Conservation (phyloP, 345 rosid genomes). For the Turritis glabra region DNA sequence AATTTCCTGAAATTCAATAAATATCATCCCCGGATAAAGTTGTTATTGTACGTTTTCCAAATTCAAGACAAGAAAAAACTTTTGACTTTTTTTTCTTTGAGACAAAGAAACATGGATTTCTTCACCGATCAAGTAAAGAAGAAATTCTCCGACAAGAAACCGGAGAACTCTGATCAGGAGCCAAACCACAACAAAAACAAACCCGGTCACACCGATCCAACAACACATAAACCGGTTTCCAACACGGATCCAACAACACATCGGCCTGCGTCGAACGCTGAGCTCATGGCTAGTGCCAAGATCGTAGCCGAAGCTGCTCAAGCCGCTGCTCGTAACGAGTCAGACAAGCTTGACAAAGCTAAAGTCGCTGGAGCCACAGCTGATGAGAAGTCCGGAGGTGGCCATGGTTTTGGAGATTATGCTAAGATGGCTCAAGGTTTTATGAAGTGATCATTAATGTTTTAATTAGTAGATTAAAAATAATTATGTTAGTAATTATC, state of each 20-base stretch:
- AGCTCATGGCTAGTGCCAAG: slow-evolving; percentile 70
- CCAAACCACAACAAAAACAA: slow-evolving; percentile 30
- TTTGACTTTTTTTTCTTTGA: neutral
- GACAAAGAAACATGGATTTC: slow-evolving; percentile 33
- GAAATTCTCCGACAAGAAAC: slow-evolving; percentile 40
- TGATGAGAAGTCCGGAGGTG: slow-evolving; percentile 48
- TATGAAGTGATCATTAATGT: slow-evolving; percentile 38
- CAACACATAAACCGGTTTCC: slow-evolving; percentile 35
- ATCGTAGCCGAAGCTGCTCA: slow-evolving; percentile 59
- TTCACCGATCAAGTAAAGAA: slow-evolving; percentile 40
- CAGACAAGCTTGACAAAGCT: slow-evolving; percentile 42
- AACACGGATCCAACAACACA: slow-evolving; percentile 33
- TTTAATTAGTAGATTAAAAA: neutral
- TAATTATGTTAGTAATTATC: slow-evolving; percentile 19
- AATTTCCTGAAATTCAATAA: slow-evolving; percentile 4
- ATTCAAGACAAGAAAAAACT: neutral
- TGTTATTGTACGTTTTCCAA: neutral
- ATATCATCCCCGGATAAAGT: neutral
- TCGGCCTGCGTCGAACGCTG: slow-evolving; percentile 41
- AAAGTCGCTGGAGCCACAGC: slow-evolving; percentile 49
- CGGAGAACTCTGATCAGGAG: slow-evolving; percentile 13
- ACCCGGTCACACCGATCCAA: slow-evolving; percentile 30
- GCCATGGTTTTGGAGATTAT: slow-evolving; percentile 47
- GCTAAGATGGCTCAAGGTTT: slow-evolving; percentile 73
- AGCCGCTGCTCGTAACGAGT: slow-evolving; percentile 41